Conservation (phyloP, 441 rosid species). For the Rhodomyrtus psidioides region DNA sequence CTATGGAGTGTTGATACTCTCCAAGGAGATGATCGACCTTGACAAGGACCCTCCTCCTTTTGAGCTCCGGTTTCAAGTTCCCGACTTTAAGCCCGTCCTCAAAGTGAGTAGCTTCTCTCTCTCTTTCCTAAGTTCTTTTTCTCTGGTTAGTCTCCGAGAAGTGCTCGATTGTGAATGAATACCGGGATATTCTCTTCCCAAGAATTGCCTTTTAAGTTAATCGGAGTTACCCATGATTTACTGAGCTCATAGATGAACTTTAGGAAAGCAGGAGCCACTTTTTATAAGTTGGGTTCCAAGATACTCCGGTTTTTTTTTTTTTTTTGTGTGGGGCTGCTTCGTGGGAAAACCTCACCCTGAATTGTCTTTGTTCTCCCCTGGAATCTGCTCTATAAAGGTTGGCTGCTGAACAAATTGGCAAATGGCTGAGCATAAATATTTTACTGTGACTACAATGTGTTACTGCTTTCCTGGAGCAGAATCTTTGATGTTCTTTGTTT, state of each 20-base stretch:
- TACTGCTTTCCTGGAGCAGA: neutral
- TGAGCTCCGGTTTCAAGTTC: constrained; percentile 50
- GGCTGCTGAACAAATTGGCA: neutral
- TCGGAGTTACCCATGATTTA: neutral
- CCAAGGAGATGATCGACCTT: constrained; percentile 43
- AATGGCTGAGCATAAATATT: neutral
- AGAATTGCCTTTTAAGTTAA: neutral
- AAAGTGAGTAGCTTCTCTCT: constrained; percentile 22
- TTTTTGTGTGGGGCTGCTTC: neutral
- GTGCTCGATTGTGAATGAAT: neutral
- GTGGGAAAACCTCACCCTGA: neutral
- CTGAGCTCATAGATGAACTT: neutral
- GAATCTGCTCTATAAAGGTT: neutral
- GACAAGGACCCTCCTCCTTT: constrained; percentile 34
- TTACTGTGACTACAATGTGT: neutral
- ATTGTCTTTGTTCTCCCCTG: neutral
- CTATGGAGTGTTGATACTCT: constrained; percentile 36
- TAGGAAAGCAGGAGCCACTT: neutral
- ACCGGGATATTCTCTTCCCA: neutral
- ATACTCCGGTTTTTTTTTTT: neutral
- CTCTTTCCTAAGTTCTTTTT: neutral
- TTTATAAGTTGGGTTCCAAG: neutral
- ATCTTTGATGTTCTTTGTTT: neutral
- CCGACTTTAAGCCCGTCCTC: constrained; percentile 41
- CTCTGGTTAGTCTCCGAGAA: neutral